Percentiles rank a stretch among this genome's conserved stretches.
Evolutionary conservation across 805 yeast species (phyloP).

Genomic region (Ogataea polymorpha): DNA sequence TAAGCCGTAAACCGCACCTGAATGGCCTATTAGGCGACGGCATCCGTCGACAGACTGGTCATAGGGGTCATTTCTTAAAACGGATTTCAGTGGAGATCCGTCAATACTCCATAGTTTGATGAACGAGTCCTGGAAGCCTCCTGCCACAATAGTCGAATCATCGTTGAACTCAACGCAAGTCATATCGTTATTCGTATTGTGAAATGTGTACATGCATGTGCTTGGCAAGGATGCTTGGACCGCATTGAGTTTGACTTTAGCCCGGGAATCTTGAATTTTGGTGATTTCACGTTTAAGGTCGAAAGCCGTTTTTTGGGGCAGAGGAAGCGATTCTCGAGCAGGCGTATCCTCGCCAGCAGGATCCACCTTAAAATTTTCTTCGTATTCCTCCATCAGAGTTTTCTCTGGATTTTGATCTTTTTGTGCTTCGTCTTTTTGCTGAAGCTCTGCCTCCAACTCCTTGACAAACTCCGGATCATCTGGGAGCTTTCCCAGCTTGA

Average conservation of each 20-base stretch:
- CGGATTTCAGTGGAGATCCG: slow-evolving; percentile 75
- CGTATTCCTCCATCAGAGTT: slow-evolving; percentile 64
- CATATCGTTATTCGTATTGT: slow-evolving; percentile 86
- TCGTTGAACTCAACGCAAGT: slow-evolving; percentile 85
- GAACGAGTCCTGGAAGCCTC: slow-evolving; percentile 90
- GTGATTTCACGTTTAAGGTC: slow-evolving; percentile 79
- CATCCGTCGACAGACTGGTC: slow-evolving; percentile 36
- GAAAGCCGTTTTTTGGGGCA: slow-evolving; percentile 76
- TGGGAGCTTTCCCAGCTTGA: slow-evolving; percentile 81
- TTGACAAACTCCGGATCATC: slow-evolving; percentile 78
- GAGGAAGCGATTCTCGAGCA: slow-evolving; percentile 67
- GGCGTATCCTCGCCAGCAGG: slow-evolving; percentile 65
- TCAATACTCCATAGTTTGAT: slow-evolving; percentile 91
- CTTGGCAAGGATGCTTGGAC: slow-evolving; percentile 84
- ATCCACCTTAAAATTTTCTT: slow-evolving; percentile 52
- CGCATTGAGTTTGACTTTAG: slow-evolving; percentile 64
- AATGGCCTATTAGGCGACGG: slow-evolving; percentile 77
- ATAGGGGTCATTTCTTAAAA: slow-evolving; percentile 51
- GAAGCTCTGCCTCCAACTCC: slow-evolving; percentile 81
- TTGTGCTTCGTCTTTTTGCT: slow-evolving; percentile 63
- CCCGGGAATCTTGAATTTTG: slow-evolving; percentile 77
- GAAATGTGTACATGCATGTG: slow-evolving; percentile 97
- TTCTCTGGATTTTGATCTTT: slow-evolving; percentile 30
- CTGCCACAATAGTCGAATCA: slow-evolving; percentile 84
- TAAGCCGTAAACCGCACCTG: slow-evolving; percentile 89